Base-by-base conservation (phyloP, 2,329 filamentous ascomycete genomes). In the Lasiodiplodia hormozganensis region DNA sequence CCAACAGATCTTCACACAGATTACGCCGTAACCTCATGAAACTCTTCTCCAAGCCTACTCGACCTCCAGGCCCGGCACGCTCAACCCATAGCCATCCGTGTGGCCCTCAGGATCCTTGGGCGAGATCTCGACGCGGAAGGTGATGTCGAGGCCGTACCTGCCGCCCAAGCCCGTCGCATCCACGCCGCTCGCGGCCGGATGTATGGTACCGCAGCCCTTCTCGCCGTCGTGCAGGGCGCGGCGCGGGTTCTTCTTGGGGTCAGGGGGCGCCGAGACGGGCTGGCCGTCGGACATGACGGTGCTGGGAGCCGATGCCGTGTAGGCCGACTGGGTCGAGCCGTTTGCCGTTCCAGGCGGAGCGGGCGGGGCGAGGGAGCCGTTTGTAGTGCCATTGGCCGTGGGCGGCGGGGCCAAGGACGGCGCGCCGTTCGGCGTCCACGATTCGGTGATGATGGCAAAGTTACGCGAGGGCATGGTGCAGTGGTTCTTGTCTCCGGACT, bases 381-480 rank as follows among this genome's bases (percentile, higher is more conserved):
- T 60, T 43, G 51, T 25, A 21, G 53, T n/a, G 53, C 74, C 75
- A 73, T 75, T 76, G 65, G 72, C 67, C 16, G 74, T 71, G 72
- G 34, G 28, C 21, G 12, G 56, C 40, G 7, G 53, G 16, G 31
- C 73, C 34, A 23, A 69, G 18, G 43, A 47, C 18, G 18, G 67
- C 31, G 36, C 36, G 38, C 69, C 71, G 56, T 71, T 68, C 69
- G 70, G 77, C 56, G 62, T 74, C 70, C 79, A 75, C 16, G 80
- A 83, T 73, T 90, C 87, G 54, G 85, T 85, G 77, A 90, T 87
- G 75, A 87, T 87, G 68, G 88, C 88, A 75, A 87, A 90, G 77
- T 90, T 90, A 66, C 88, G 83, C 62, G 85, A 87, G 1, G 88
- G 88, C 88, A 97, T 97, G 12, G 94, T 97, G 70, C 93, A 92